phyloP scores from a whole-genome alignment of 1,284 basidiomycete genomes.

The Trametes pubescens region DNA sequence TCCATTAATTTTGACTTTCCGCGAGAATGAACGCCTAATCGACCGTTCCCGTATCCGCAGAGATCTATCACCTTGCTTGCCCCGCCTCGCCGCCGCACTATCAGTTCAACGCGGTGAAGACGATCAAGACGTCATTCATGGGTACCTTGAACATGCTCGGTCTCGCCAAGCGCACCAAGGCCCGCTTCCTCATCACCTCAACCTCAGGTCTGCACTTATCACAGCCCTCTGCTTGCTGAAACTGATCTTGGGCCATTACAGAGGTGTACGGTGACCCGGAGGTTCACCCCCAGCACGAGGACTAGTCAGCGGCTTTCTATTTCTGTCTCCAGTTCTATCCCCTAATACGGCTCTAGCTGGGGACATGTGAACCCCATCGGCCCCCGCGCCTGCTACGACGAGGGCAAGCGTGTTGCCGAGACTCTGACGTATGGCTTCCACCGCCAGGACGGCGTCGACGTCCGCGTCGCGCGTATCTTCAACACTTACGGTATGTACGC shows the following conservation, averaged over 20 bases:
- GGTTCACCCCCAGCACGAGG: slow-evolving; percentile 95
- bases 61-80: slow-evolving; percentile 97
- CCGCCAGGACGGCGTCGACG: slow-evolving; percentile 93
- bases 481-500: slow-evolving; percentile 77
- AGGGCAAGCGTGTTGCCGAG: slow-evolving; percentile 96
- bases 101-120: slow-evolving; percentile 96
- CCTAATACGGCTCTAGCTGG: slow-evolving; percentile 66
- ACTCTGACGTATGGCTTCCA: slow-evolving; percentile 96
- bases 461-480: slow-evolving; percentile 96
- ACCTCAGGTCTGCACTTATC: slow-evolving; percentile 74
- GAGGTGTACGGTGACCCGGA: slow-evolving; percentile 98
- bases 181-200: slow-evolving; percentile 94
- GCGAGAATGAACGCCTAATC: background rate
- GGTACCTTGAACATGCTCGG: slow-evolving; percentile 98
- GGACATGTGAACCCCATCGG: slow-evolving; percentile 98
- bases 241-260: slow-evolving; percentile 39
- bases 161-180: slow-evolving; percentile 97
- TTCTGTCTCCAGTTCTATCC: too few relatives aligned
- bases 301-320: slow-evolving; percentile 70
- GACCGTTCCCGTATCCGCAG: slow-evolving; percentile 48
- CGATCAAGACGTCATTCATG: slow-evolving; percentile 97
- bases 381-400: slow-evolving; percentile 97
- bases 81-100: slow-evolving; percentile 96
- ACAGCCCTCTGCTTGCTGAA: slow-evolving; percentile 19
- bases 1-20: background rate